Conservation (phyloP, 805 yeast genomes). For the Diddensiella santjacobensis region DNA sequence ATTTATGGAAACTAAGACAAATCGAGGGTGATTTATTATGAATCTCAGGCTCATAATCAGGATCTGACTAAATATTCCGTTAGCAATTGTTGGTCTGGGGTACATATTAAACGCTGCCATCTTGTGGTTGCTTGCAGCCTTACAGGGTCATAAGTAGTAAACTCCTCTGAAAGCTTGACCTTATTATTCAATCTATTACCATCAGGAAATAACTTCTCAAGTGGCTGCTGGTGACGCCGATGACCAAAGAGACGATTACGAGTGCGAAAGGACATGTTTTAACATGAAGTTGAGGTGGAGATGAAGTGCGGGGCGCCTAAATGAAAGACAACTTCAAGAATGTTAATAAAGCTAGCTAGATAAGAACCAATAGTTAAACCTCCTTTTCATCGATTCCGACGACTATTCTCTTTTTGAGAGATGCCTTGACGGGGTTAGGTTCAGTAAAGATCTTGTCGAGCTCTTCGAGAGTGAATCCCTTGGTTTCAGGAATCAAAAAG, state of each 20-base stretch:
- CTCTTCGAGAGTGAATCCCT: conserved; percentile 75
- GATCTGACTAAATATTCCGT: background rate
- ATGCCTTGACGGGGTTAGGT: conserved; percentile 19
- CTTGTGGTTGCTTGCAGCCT: too few species aligned
- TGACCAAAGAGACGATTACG: background rate
- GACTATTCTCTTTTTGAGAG: conserved; percentile 8
- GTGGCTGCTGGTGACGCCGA: background rate
- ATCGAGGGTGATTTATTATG: background rate
- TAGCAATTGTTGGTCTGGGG: too few species aligned
- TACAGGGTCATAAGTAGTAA: too few species aligned
- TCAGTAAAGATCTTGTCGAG: conserved; percentile 54
- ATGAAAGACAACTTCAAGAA: too few species aligned
- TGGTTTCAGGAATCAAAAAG: conserved; percentile 71
- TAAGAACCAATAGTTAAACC: background rate
- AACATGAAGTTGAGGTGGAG: too few species aligned
- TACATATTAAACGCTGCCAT: too few species aligned
- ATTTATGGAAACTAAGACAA: background rate
- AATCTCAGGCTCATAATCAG: background rate
- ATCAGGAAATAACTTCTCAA: background rate
- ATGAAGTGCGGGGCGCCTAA: too few species aligned
- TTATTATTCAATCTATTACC: too few species aligned
- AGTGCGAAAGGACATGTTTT: background rate
- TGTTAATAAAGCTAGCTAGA: too few species aligned
- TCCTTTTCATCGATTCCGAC: background rate
- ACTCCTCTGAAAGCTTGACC: too few species aligned